Conservation (phyloP, 768 basidiomycete genomes). For the Rhodocollybia butyracea region DNA sequence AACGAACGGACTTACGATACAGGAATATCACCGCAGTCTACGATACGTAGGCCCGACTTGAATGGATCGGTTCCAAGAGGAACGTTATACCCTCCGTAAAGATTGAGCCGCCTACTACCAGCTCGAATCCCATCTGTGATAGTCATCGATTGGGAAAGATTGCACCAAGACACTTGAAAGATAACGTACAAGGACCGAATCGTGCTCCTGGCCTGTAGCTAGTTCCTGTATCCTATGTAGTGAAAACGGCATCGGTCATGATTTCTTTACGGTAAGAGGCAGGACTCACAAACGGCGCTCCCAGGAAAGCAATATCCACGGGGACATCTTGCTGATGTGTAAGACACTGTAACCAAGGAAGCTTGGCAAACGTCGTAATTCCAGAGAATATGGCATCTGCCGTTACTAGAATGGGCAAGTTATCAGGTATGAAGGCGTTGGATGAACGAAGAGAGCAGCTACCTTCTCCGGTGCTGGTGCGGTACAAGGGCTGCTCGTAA, state of each 20-base stretch:
- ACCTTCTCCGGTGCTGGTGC: conserved; percentile 57
- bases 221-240: conserved; percentile 61
- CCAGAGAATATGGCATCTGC: conserved; percentile 81
- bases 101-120: conserved; percentile 70
- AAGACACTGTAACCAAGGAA: conserved; percentile 83
- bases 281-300: conserved; percentile 65
- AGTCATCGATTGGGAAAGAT: background rate
- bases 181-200: conserved; percentile 61
- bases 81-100: conserved; percentile 79
- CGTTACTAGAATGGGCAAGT: conserved; percentile 40
- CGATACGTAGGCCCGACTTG: conserved; percentile 59
- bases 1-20: conserved; percentile 43
- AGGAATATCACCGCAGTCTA: conserved; percentile 78
- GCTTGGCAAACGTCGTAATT: conserved; percentile 80
- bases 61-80: conserved; percentile 74
- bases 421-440: background rate
- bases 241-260: background rate
- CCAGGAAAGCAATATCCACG: conserved; percentile 83
- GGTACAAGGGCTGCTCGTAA: conserved; percentile 54
- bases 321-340: conserved; percentile 51
- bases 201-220: conserved; percentile 82
- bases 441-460: background rate
- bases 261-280: background rate
- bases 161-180: background rate
- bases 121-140: conserved; percentile 66